phyloP scores from a whole-genome alignment of 2,329 filamentous ascomycete genomes.

The Penicillium sp. region DNA sequence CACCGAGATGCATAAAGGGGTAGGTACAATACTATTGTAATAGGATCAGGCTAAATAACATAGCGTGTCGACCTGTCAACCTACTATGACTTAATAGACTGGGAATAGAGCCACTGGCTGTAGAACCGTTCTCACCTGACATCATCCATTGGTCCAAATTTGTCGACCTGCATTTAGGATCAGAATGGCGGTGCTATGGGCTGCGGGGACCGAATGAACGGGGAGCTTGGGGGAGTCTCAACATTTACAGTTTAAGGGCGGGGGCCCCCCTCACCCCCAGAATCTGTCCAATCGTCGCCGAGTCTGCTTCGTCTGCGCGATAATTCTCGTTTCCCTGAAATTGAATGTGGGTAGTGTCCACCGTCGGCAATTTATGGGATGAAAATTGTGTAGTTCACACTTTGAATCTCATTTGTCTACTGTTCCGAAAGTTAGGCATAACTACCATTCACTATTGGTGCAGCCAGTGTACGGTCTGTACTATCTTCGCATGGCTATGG shows the following conservation, averaged over 20 bases:
- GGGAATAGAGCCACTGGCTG: too few relatives aligned
- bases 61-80: background rate
- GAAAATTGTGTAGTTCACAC: background rate
- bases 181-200: too few relatives aligned
- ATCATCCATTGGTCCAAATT: constrained; percentile 13
- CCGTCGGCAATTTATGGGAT: background rate
- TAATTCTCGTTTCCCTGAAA: constrained; percentile 17
- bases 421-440: background rate
- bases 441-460: background rate
- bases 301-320: constrained; percentile 4
- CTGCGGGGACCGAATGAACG: too few relatives aligned
- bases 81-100: too few relatives aligned
- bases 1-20: background rate
- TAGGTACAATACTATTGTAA: background rate
- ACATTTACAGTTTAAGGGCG: constrained; percentile 16
- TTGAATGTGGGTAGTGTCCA: constrained; percentile 13
- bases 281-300: constrained; percentile 5
- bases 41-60: background rate
- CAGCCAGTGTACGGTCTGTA: too few relatives aligned
- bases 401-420: background rate
- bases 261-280: constrained; percentile 10
- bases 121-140: constrained; percentile 2
- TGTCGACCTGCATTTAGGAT: constrained; percentile 14
- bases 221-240: background rate
- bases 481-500: too few relatives aligned